Evolutionary conservation across 768 basidiomycete species (phyloP), one percentile per base, ranked within the genome.

Genomic region (Macrolepiota fuliginosa): DNA sequence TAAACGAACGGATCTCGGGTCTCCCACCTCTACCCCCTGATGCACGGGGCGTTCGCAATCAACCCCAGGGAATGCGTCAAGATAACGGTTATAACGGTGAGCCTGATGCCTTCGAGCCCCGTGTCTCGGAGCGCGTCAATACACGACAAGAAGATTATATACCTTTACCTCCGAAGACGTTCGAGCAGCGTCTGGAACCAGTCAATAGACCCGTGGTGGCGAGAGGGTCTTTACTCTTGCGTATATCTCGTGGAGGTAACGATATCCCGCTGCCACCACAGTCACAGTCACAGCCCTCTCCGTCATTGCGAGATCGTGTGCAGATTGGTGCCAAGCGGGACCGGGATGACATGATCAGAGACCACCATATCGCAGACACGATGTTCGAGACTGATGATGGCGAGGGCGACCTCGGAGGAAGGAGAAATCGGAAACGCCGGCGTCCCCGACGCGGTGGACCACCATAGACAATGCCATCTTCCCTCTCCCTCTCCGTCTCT

Each of bases 281-380:
- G 27, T 7, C 29, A 32, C 29, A 32, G 7, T 7, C 29, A 32
- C 29, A 32, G 29, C 3, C 29, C 29, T 7, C 29, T 3, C 61
- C 42, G 15, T 59, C 64, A 22, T 50, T 65, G 32, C 57, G 64
- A 36, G 64, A 65, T 24, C 64, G 64, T 4, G 64, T 65, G 11
- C 58, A 58, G n/a, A 37, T 60, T 24, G 56, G 56, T 35, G n/a
- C 39, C 3, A 65, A 65, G 50, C 58, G 63, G 19, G 59, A 60
- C 22, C 47, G 45, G 25, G 63, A 64, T 17, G 58, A 60, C 15
- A 55, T 56, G 58, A 45, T 22, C 12, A 50, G 57, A 29, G 47
- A 39, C 32, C 53, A 54, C 27, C 53, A 54, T 39, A 24, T 42
- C 29, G 17, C 40, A 17, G 58, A 64, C 24, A 25, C 10, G 12